Evolutionary conservation across 1,284 basidiomycete genomes (phyloP).

Genomic region (Tylopilus orsonianus): DNA sequence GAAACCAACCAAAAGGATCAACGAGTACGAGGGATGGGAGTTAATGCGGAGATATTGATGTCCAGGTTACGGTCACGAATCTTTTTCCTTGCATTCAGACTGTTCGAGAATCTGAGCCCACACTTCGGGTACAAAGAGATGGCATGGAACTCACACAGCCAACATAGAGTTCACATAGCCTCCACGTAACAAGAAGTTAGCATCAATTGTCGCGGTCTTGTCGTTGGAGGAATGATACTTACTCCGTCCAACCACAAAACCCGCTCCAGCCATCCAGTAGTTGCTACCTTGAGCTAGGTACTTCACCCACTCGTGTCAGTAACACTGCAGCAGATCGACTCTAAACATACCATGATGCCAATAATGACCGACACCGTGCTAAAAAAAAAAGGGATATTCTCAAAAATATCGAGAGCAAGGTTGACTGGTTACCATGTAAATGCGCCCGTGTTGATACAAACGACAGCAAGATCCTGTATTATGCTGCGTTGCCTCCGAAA

Average conservation of each 20-base stretch:
- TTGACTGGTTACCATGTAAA: slow-evolving; percentile 12
- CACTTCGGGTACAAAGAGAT: neutral
- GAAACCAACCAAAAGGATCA: neutral
- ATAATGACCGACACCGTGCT: neutral
- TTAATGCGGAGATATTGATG: neutral
- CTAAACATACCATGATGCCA: slow-evolving; percentile 12
- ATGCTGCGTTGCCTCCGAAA: slow-evolving; percentile 11
- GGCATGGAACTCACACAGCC: slow-evolving; percentile 9
- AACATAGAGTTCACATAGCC: slow-evolving; percentile 16
- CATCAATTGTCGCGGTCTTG: neutral
- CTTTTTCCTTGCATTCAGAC: slow-evolving; percentile 12
- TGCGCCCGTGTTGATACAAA: slow-evolving; percentile 15
- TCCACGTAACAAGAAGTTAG: neutral
- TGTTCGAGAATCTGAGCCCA: neutral
- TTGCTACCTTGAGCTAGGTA: slow-evolving; percentile 5
- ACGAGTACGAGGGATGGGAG: neutral
- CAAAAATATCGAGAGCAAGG: neutral
- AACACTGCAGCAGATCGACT: neutral
- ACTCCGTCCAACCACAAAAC: slow-evolving; percentile 1
- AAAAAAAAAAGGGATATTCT: neutral
- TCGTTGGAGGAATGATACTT: neutral
- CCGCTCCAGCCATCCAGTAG: neutral
- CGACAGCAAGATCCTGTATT: slow-evolving; percentile 16
- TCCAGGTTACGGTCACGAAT: slow-evolving; percentile 7
- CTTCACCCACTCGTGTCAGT: neutral